Evolutionary conservation across 1,284 basidiomycete species (phyloP).

Genomic region (Uromyces viciae-fabae): DNA sequence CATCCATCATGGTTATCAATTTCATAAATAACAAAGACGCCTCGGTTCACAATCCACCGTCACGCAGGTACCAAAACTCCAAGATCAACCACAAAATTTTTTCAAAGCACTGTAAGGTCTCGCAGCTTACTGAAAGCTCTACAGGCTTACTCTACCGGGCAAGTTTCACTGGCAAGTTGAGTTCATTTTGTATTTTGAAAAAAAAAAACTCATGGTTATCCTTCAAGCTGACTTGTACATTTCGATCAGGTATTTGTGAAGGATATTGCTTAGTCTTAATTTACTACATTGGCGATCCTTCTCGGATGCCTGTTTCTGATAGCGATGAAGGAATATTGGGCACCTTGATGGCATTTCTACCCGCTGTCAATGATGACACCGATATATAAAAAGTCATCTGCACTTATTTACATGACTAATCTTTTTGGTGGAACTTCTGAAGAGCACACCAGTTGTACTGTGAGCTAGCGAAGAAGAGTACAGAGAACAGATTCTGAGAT

Average conservation of each 20-base stretch:
- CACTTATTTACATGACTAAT: no score
- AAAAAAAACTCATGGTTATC: background rate
- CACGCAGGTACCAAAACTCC: background rate
- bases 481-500: no score
- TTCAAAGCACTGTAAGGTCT: conserved; percentile 27
- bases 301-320: background rate
- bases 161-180: conserved; percentile 37
- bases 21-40: background rate
- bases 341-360: conserved; percentile 10
- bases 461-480: no score
- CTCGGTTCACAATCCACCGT: background rate
- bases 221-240: background rate
- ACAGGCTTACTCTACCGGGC: conserved; percentile 23
- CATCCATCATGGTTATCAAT: background rate
- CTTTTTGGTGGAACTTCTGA: no score
- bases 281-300: conserved; percentile 20
- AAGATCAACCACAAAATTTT: conserved; percentile 16
- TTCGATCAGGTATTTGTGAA: conserved; percentile 34
- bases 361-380: conserved; percentile 28
- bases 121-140: conserved; percentile 24
- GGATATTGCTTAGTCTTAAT: conserved; percentile 20
- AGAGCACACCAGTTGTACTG: no score
- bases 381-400: conserved; percentile 5
- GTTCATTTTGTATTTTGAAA: background rate
- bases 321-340: background rate